A percentile compares a stretch with the other conserved stretches of the same genome.
Conservation (phyloP, 2,329 filamentous ascomycete species). For the Trichoderma afroharzianum region DNA sequence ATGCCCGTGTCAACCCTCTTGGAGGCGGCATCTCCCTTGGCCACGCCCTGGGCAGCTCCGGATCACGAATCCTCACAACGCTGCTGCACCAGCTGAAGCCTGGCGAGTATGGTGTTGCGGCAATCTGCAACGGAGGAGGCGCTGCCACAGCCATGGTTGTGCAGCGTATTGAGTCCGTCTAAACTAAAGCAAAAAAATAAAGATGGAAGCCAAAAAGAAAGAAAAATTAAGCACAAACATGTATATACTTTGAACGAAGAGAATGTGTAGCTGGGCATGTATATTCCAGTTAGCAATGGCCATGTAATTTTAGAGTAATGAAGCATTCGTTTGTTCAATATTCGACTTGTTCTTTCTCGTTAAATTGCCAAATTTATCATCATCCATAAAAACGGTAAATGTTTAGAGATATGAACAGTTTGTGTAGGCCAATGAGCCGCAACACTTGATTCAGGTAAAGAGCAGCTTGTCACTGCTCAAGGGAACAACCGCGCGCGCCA, state of each 20-base stretch:
- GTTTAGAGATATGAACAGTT: no score
- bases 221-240: no score
- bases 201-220: neutral
- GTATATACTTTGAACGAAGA: neutral
- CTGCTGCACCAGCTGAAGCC: constrained; percentile 86
- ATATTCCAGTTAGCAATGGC: neutral
- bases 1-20: constrained; percentile 78
- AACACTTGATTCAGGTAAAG: neutral
- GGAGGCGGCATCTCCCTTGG: constrained; percentile 90
- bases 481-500: neutral
- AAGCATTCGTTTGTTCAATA: neutral
- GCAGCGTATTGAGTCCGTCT: constrained; percentile 67
- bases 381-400: neutral
- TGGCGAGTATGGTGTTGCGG: constrained; percentile 90
- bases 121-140: constrained; percentile 95
- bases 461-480: neutral
- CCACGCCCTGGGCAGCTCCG: constrained; percentile 89
- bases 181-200: constrained; percentile 15
- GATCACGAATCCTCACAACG: constrained; percentile 84
- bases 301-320: constrained; percentile 11
- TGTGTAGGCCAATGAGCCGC: neutral
- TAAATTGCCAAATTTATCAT: neutral
- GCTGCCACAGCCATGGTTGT: constrained; percentile 90
- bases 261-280: neutral
- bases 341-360: neutral